Base-by-base conservation (phyloP, 257 asterid species). In the Lycium barbarum region DNA sequence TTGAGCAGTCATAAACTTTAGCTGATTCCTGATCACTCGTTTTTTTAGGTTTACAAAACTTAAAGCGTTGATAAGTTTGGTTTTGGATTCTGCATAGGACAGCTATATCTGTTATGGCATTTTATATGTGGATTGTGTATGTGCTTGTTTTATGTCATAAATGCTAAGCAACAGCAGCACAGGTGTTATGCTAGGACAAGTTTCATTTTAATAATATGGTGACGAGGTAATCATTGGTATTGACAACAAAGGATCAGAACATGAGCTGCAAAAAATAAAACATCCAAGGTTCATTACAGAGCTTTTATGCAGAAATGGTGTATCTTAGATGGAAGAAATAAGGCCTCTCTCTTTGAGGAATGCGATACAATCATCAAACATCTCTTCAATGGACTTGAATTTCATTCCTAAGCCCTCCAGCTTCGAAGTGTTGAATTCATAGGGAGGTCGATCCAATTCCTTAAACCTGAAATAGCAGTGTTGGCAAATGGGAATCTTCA, bases 291-390 rank as follows among this genome's bases (percentile, higher is more conserved):
- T 47, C 61, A 73, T 20, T 4, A 7, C 9, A 73, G 59, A 73
- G 59, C 43, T 73, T 17, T 53, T 26, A 53, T 53, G 82, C 65
- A 53, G 66, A 78, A 78, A 78, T 26, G 5, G 0, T 78, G 66
- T 3, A 10, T 14, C 66, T 78, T 62, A 84, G 57, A 58, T 47
- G 7, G 57, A 51, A 55, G 94, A 83, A 67, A 92, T 90, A 88
- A 90, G 88, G 87, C 95, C 96, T 80, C 90, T 93, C 61, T 87
- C 89, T 58, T 81, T 87, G 9, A 96, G 87, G 62, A 89, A 92
- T 20, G 91, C 54, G 33, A 96, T 84, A 83, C 97, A 93, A 54
- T 96, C 98, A 45, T 94, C 97, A 51, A 96, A 94, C 99, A 94
- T 95, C 87, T 92, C 94, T 85, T 92, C 91, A 9, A 93, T 84